Percentiles rank a stretch among this genome's conserved stretches.
These are phyloP conservation scores for Adansonia gregorii DNA, from an alignment of 441 rosid species.

Conservation along the genomic window DNA sequence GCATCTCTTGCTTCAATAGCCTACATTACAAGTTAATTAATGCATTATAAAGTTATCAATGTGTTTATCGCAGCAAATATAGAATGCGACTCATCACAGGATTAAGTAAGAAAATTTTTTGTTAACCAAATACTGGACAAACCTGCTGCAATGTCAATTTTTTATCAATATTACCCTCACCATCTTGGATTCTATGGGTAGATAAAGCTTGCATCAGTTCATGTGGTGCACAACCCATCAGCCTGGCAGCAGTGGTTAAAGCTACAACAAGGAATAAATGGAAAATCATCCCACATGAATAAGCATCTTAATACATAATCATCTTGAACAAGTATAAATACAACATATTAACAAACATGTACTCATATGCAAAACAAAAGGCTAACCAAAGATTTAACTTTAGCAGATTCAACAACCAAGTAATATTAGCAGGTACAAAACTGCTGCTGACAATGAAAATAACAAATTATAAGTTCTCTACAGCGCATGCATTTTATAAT, in stretches of 20 bases:
- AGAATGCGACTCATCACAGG: not conserved
- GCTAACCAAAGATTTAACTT: slow-evolving; percentile 17
- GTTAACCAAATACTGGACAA: slow-evolving; percentile 26
- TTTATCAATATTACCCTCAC: slow-evolving; percentile 68
- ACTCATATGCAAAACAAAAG: slow-evolving; percentile 6
- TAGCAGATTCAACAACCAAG: slow-evolving; percentile 6
- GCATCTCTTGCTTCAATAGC: slow-evolving; percentile 89
- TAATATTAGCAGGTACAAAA: not conserved
- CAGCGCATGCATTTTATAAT: not conserved
- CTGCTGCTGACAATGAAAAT: not conserved
- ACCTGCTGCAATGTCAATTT: slow-evolving; percentile 86
- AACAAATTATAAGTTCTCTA: not conserved
- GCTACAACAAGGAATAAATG: slow-evolving; percentile 54
- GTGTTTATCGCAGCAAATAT: slow-evolving; percentile 4
- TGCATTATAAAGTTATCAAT: not conserved
- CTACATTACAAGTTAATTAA: slow-evolving; percentile 43
- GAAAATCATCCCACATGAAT: slow-evolving; percentile 23
- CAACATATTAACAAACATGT: not conserved
- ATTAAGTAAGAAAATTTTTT: not conserved
- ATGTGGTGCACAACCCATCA: slow-evolving; percentile 67
- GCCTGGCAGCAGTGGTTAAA: slow-evolving; percentile 64
- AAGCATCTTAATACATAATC: slow-evolving; percentile 20
- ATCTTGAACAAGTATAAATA: slow-evolving; percentile 7
- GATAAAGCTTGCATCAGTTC: slow-evolving; percentile 71
- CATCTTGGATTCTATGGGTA: slow-evolving; percentile 66